phyloP scores from a whole-genome alignment of 2,329 filamentous ascomycete genomes.

The Fusarium mexicanum region DNA sequence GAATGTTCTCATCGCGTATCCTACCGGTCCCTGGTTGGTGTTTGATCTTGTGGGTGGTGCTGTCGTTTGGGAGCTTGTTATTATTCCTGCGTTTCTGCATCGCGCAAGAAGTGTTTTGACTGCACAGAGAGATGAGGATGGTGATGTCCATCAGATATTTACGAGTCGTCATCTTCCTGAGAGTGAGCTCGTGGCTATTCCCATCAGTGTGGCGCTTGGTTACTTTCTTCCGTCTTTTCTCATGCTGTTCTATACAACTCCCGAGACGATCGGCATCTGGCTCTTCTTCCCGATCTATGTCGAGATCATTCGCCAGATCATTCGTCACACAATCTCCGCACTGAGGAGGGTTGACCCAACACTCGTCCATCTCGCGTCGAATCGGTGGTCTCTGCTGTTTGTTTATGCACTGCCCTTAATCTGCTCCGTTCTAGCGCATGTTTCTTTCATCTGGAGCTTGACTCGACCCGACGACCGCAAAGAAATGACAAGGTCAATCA shows the following conservation, averaged over 20 bases:
- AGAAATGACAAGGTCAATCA: constrained; percentile 59
- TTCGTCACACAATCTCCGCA: constrained; percentile 44
- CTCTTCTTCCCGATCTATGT: constrained; percentile 63
- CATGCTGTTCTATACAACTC: constrained; percentile 56
- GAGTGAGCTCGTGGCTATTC: constrained; percentile 67
- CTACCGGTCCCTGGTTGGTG: constrained; percentile 56
- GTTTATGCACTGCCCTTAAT: constrained; percentile 58
- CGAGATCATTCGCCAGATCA: constrained; percentile 52
- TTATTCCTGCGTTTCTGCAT: constrained; percentile 60
- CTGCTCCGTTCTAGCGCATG: constrained; percentile 56
- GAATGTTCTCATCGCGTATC: constrained; percentile 50
- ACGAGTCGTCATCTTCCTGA: constrained; percentile 52
- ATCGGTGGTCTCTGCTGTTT: constrained; percentile 48
- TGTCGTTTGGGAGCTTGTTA: constrained; percentile 61
- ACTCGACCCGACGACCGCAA: constrained; percentile 55
- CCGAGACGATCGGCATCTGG: constrained; percentile 56
- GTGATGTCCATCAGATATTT: constrained; percentile 25
- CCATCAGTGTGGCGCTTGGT: constrained; percentile 58
- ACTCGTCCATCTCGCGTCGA: constrained; percentile 56
- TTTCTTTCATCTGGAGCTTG: constrained; percentile 53
- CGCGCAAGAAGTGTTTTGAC: constrained; percentile 51
- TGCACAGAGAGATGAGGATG: constrained; percentile 15
- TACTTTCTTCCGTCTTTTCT: constrained; percentile 57
- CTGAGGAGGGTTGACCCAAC: constrained; percentile 42
- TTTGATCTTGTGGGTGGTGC: constrained; percentile 61